Conservation (phyloP, 208 protist species). For the Crithidia brevicula region DNA sequence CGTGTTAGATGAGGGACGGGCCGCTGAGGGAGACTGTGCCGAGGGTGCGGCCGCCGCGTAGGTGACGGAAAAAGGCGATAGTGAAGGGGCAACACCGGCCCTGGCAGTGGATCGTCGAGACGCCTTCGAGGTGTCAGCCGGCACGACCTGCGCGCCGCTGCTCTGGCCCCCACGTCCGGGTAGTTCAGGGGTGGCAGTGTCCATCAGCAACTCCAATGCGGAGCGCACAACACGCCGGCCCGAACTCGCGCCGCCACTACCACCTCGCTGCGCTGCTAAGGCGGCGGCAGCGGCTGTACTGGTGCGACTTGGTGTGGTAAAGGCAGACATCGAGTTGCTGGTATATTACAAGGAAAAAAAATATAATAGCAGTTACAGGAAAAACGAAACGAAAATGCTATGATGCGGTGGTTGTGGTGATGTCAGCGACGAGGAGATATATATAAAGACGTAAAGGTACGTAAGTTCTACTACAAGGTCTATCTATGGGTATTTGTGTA, state of each 20-base stretch:
- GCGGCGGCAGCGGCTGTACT: not conserved
- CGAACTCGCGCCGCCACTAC: conserved; percentile 33
- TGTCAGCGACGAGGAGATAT: too few relatives aligned
- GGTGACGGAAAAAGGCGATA: conserved; percentile 51
- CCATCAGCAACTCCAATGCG: conserved; percentile 67
- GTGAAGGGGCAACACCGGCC: not conserved
- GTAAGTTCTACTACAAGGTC: not conserved
- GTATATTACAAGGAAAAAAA: too few relatives aligned
- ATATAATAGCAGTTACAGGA: not conserved
- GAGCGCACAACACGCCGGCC: conserved; percentile 71
- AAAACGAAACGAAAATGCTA: too few relatives aligned
- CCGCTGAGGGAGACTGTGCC: too few relatives aligned
- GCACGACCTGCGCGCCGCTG: not conserved
- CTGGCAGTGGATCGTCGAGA: too few relatives aligned
- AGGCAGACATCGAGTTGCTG: conserved; percentile 47
- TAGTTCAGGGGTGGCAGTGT: conserved; percentile 62
- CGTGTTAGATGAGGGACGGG: too few relatives aligned
- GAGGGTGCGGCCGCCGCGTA: conserved; percentile 47
- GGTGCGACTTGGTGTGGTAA: conserved; percentile 31
- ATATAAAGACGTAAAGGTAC: too few relatives aligned
- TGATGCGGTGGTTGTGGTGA: too few relatives aligned
- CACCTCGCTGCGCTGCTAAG: conserved; percentile 4
- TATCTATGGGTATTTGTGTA: too few relatives aligned
- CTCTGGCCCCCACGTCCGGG: not conserved
- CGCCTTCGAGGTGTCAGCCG: not conserved